phyloP scores from a whole-genome alignment of 2,329 filamentous ascomycete species.

The Colletotrichum sp. region DNA sequence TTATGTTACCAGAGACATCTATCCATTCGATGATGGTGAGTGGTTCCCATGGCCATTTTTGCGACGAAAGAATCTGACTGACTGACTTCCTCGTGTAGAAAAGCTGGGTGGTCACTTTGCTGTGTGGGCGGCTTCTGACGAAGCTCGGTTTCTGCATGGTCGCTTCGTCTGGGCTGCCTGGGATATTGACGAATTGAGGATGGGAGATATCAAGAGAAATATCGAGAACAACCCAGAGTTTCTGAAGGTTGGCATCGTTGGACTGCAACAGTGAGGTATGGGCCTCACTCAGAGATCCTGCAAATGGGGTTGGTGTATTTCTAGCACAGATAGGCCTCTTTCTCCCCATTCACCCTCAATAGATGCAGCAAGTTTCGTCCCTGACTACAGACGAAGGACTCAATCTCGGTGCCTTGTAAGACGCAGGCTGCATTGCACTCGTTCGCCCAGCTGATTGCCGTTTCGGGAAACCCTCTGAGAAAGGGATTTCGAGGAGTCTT shows the following conservation, averaged over 20 bases:
- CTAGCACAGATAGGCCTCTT: fast-evolving
- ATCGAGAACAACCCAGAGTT: slow-evolving; percentile 22
- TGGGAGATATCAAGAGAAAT: slow-evolving; percentile 6
- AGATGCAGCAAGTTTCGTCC: not conserved
- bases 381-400: not conserved
- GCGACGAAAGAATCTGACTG: not conserved
- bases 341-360: not conserved
- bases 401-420: not conserved
- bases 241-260: slow-evolving; percentile 17
- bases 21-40: slow-evolving; percentile 32
- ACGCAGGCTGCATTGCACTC: not conserved
- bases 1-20: slow-evolving; percentile 24
- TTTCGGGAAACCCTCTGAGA: not conserved
- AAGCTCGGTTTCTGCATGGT: slow-evolving; percentile 43
- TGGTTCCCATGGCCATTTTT: not conserved
- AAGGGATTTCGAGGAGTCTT: not conserved
- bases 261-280: not conserved
- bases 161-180: slow-evolving; percentile 45
- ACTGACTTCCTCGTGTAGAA: not conserved
- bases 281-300: not conserved
- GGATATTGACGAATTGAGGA: slow-evolving; percentile 45
- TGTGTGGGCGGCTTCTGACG: slow-evolving; percentile 42
- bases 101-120: slow-evolving; percentile 28
- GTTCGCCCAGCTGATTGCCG: not conserved
- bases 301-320: not conserved